Evolutionary conservation across 805 yeast species (phyloP), one percentile per base, ranked within the genome.

Genomic region (Candida multigemmis): DNA sequence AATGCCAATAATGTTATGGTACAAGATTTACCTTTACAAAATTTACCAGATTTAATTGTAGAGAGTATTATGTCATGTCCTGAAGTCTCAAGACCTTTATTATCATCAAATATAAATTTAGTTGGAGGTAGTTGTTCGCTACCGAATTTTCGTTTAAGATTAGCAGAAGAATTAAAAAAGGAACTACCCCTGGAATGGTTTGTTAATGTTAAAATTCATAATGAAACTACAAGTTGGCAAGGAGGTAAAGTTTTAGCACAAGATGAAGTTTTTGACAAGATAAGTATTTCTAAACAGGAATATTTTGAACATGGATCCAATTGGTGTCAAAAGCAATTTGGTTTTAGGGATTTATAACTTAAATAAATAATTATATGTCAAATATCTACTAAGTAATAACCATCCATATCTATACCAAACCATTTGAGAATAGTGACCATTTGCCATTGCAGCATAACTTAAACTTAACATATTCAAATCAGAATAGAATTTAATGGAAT

Each of bases 351-450:
- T 28, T 22, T 41, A 24, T 43, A 26, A 27, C n/a, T 22, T 31
- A 23, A 16, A 12, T 26, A 83, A 58, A 42, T 82, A 86, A 51
- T 89, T 87, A 27, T 71, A 69, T 22, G 77, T 74, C 62, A 83
- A 71, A 53, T 85, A 89, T 35, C 87, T 64, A 33, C 94, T 79
- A 10, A 77, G 52, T 5, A 71, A 32, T 46, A 91, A 60, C 96
- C 96, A 91, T 1, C 85, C 77, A 59, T 81, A 82, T 38, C 98
- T 66, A 50, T 79, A 91, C 96, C 96, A 89, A 6, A 80, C 87
- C 82, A 91, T 82, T 50, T 91, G 98, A 2, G 94, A 74, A 35
- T 65, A 64, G 53, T 91, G 97, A 3, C 81, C 94, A 37, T 65
- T 65, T 3, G 77, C 56, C 95, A 89, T 85, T 4, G 94, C 81